Conservation (phyloP, 1,284 basidiomycete species). For the Austroboletus niveus region DNA sequence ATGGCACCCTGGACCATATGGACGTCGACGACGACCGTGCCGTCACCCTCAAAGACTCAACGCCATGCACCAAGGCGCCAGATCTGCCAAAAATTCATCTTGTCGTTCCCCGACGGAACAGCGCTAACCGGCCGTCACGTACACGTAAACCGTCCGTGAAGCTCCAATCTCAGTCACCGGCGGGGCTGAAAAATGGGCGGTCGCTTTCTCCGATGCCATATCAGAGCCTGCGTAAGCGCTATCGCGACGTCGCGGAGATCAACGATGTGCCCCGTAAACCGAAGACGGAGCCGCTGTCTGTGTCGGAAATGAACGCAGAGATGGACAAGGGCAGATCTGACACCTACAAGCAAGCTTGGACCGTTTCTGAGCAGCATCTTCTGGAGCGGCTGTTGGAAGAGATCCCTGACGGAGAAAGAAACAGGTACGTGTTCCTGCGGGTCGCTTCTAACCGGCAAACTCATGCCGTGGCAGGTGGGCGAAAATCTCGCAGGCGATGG, state of each 20-base stretch:
- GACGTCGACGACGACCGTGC: constrained; percentile 12
- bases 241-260: constrained; percentile 20
- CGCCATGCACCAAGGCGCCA: constrained; percentile 1
- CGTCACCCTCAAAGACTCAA: constrained; percentile 1
- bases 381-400: constrained; percentile 69
- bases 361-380: constrained; percentile 68
- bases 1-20: constrained; percentile 11
- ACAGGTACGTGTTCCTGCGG: constrained; percentile 46
- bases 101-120: constrained; percentile 4
- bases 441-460: constrained; percentile 3
- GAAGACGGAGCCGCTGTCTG: constrained; percentile 17
- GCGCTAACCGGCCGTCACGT: constrained; percentile 16
- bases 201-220: constrained; percentile 9
- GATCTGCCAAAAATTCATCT: constrained; percentile 1
- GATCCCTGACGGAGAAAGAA: constrained; percentile 74
- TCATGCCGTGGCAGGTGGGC: constrained; percentile 52
- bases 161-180: constrained; percentile 25
- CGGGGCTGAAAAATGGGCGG: constrained; percentile 9
- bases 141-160: constrained; percentile 34
- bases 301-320: constrained; percentile 19
- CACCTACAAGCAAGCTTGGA: constrained; percentile 79
- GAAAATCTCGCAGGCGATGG: constrained; percentile 78
- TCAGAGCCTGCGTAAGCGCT: constrained; percentile 28
- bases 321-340: constrained; percentile 52
- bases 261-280: constrained; percentile 13